Evolutionary conservation across 192 early-diverging fungal species (phyloP), one percentile per base, ranked within the genome.

Genomic region (Mortierella claussenii): DNA sequence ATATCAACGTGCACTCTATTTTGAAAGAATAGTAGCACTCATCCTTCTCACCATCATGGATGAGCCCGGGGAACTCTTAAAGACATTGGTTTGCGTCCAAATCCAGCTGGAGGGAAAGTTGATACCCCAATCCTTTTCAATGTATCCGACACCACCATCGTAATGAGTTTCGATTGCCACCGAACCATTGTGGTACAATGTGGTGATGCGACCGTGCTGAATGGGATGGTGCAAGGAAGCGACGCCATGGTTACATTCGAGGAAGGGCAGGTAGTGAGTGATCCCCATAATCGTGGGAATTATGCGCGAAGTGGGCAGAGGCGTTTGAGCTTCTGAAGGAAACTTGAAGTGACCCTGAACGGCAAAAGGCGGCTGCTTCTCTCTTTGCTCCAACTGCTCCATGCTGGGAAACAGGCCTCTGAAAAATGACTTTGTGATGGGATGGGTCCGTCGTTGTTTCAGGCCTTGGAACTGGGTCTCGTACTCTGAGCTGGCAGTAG

Each of bases 81-180:
- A 84, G 21, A 45, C 58, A 55, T 84, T 79, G 24, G 83, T 58
- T 37, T 85, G 83, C 8, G 71, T 44, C 83, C 83, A 85, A 17
- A 85, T 80, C 82, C 82, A 85, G 7, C 54, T 79, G n/a, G 85
- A 61, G 6, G 83, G 83, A 60, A 85, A 85, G 58, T 85, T 79
- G 57, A 71, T 59, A 28, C 83, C 83, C 69, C 82, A 82, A 65
- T 85, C 83, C 47, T 85, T 85, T 49, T 85, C 83, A 15, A 57
- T 83, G 34, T 85, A 85, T 2, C 83, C 83, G 3, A 64, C 46
- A 17, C 83, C 83, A 27, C 65, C 74, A 32, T 82, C 65, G 18
- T 61, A 66, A 12, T 27, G 34, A 2, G 40, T 32, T 26, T 50
- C 52, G 10, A 52, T 34, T 30, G 66, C 26, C n/a, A 65, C 31